Percentiles rank a stretch among this genome's conserved stretches.
phyloP scores from a whole-genome alignment of 2,329 filamentous ascomycete genomes.

The Akanthomyces muscarius region DNA sequence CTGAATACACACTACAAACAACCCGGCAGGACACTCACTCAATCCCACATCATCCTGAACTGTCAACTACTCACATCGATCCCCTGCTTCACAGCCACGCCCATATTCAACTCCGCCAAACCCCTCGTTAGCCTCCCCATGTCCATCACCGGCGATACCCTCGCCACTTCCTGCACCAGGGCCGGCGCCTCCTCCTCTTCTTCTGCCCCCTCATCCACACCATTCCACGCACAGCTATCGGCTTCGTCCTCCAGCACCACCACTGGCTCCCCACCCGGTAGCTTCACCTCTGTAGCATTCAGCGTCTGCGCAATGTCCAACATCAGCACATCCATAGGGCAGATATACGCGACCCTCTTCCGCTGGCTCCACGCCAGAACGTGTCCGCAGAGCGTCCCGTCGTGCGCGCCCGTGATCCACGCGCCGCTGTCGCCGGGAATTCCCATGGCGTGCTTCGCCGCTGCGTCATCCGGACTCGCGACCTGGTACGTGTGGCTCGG shows the following conservation, averaged over 20 bases:
- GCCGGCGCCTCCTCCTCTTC: neutral
- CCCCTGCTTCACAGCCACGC: slow-evolving; percentile 1
- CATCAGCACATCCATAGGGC: slow-evolving; percentile 87
- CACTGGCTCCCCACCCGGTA: slow-evolving; percentile 58
- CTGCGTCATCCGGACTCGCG: slow-evolving; percentile 35
- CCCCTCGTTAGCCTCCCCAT: neutral
- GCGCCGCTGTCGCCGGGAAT: slow-evolving; percentile 89
- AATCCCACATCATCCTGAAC: slow-evolving; percentile 11
- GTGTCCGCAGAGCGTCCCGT: slow-evolving; percentile 82
- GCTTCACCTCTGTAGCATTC: slow-evolving; percentile 62
- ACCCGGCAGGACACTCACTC: slow-evolving; percentile 28
- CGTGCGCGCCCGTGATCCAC: slow-evolving; percentile 79
- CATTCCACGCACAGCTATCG: neutral
- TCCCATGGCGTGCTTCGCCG: slow-evolving; percentile 42
- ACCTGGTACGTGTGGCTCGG: slow-evolving; percentile 70
- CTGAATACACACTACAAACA: too few species aligned
- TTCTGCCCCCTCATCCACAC: neutral
- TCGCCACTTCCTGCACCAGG: neutral
- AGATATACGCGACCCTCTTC: slow-evolving; percentile 83
- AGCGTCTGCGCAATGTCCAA: slow-evolving; percentile 80
- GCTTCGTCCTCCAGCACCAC: slow-evolving; percentile 27
- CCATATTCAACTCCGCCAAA: neutral
- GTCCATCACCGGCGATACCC: neutral
- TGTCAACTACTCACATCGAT: slow-evolving; percentile 23
- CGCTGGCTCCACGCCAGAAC: slow-evolving; percentile 82